phyloP scores from a whole-genome alignment of 2,329 filamentous ascomycete species.

The Dichotomopilus funicola region DNA sequence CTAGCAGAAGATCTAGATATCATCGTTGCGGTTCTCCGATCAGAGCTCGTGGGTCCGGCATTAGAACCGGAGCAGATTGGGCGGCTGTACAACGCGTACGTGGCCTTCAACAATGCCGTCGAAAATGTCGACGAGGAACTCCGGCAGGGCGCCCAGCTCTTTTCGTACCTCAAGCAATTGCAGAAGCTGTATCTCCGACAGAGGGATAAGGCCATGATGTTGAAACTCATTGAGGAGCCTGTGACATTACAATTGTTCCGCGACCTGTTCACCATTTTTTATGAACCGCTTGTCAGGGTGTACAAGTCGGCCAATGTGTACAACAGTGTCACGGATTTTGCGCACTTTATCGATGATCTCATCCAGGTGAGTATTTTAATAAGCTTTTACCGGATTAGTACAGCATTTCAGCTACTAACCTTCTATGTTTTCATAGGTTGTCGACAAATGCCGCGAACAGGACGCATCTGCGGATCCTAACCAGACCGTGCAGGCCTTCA shows the following conservation, averaged over 20 bases:
- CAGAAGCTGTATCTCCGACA: slow-evolving; percentile 87
- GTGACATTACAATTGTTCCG: slow-evolving; percentile 95
- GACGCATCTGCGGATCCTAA: slow-evolving; percentile 94
- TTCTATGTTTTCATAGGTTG: slow-evolving; percentile 38
- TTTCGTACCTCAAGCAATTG: slow-evolving; percentile 90
- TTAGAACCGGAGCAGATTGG: slow-evolving; percentile 70
- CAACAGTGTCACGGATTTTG: slow-evolving; percentile 94
- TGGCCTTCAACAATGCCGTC: slow-evolving; percentile 91
- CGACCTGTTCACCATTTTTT: slow-evolving; percentile 97
- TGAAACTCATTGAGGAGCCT: slow-evolving; percentile 88
- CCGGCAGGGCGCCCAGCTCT: slow-evolving; percentile 82
- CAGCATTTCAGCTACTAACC: slow-evolving; percentile 14
- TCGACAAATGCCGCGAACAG: slow-evolving; percentile 59
- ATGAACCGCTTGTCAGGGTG: slow-evolving; percentile 91
- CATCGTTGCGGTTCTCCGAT: slow-evolving; percentile 76
- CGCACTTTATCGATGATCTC: slow-evolving; percentile 85
- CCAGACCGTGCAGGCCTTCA: slow-evolving; percentile 96
- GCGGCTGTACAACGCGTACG: slow-evolving; percentile 86
- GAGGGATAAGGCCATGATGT: slow-evolving; percentile 95
- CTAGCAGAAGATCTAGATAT: slow-evolving; percentile 69
- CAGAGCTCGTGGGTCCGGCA: slow-evolving; percentile 66
- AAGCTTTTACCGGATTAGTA: neutral
- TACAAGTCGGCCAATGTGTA: slow-evolving; percentile 99
- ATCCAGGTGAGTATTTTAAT: slow-evolving; percentile 55
- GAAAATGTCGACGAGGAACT: slow-evolving; percentile 86